Percentiles rank a stretch among this genome's conserved stretches.
Conservation (phyloP, 2,329 filamentous ascomycete genomes). For the Claviceps sp. region DNA sequence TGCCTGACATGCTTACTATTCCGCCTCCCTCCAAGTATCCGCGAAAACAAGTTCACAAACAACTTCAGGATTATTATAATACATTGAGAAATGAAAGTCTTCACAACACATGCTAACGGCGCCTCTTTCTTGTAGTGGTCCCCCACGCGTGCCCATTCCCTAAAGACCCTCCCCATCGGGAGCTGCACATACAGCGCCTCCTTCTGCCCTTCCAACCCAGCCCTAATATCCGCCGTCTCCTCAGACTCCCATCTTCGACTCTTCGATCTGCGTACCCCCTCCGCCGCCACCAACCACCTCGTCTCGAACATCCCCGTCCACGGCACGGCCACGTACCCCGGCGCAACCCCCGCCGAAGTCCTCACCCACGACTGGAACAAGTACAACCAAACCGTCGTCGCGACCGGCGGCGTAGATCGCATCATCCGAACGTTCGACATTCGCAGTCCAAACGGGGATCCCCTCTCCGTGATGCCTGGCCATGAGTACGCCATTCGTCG, state of each 20-base stretch:
- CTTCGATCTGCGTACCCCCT: constrained; percentile 81
- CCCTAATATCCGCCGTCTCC: constrained; percentile 74
- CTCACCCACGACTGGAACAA: constrained; percentile 99
- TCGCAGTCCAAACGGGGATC: constrained; percentile 58
- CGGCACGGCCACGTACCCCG: constrained; percentile 31
- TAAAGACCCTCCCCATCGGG: constrained; percentile 80
- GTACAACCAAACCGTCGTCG: constrained; percentile 73
- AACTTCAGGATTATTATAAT: too few relatives aligned
- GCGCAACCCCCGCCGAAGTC: constrained; percentile 53
- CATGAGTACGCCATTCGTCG: constrained; percentile 85
- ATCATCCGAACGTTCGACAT: constrained; percentile 85
- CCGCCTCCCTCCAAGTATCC: neutral
- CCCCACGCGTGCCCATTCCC: constrained; percentile 57
- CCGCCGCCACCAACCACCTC: constrained; percentile 78
- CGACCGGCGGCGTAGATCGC: constrained; percentile 80
- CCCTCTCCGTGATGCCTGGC: constrained; percentile 60
- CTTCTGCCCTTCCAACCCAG: constrained; percentile 79
- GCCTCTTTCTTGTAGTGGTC: constrained; percentile 51
- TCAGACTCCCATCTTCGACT: constrained; percentile 81
- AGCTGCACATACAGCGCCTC: constrained; percentile 89
- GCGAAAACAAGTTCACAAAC: too few relatives aligned
- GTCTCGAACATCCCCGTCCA: constrained; percentile 75
- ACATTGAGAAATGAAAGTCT: neutral
- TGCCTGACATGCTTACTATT: neutral
- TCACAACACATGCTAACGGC: neutral